Evolutionary conservation across 225 moss, liverwort and hornwort species (phyloP).

Genomic region (Antitrichia curtipendula): DNA sequence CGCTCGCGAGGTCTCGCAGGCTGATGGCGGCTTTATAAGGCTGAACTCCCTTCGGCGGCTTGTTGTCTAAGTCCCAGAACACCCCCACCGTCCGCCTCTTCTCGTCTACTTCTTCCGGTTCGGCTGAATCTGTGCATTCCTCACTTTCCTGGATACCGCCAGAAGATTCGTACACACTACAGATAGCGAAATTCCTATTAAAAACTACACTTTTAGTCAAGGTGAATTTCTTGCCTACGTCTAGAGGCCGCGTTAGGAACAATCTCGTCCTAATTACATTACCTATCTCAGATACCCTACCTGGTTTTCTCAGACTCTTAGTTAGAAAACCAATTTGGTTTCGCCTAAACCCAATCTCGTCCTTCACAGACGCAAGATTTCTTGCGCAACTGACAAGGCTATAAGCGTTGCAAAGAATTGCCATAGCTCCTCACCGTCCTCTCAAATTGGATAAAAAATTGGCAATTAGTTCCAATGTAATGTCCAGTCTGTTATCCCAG

Average conservation of each 20-base stretch:
- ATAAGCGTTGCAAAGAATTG: not conserved
- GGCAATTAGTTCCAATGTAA: not conserved
- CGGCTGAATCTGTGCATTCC: not conserved
- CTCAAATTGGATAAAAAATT: not conserved
- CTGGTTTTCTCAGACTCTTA: not conserved
- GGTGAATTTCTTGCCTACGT: not conserved
- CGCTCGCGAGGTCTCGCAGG: constrained; percentile 50
- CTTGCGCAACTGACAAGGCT: not conserved
- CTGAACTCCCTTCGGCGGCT: constrained; percentile 61
- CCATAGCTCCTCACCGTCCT: not conserved
- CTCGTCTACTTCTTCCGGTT: not conserved
- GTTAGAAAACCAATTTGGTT: not conserved
- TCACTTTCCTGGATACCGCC: not conserved
- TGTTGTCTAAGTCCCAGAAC: constrained; percentile 93
- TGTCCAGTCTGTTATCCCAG: not conserved
- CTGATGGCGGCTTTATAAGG: constrained; percentile 71
- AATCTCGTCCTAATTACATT: not conserved
- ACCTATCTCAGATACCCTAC: not conserved
- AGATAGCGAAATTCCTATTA: not conserved
- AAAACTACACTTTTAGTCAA: not conserved
- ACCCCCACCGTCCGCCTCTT: constrained; percentile 52
- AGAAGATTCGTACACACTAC: not conserved
- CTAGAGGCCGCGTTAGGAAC: not conserved
- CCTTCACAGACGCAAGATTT: not conserved
- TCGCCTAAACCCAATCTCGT: not conserved